Percentiles rank a stretch among this genome's conserved stretches.
Conservation (phyloP, 768 basidiomycete genomes). For the Chalciporus piperatus region DNA sequence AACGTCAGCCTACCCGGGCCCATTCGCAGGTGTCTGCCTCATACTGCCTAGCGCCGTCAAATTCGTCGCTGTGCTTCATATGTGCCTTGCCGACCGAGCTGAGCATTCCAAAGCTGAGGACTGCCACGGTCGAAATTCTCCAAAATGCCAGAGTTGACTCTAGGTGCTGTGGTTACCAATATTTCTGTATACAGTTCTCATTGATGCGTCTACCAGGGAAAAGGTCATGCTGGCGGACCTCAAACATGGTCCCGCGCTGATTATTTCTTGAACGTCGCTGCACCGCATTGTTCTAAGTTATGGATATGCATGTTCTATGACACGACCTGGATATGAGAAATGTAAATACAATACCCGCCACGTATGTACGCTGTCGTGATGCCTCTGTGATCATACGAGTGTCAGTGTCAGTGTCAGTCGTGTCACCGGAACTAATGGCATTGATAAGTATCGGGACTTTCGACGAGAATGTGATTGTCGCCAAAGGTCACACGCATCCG, state of each 20-base stretch:
- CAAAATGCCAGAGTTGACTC: conserved; percentile 41
- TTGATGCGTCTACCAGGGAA: conserved; percentile 32
- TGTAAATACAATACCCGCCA: too few relatives aligned
- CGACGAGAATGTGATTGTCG: not conserved
- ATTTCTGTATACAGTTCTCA: not conserved
- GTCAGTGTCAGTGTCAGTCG: too few relatives aligned
- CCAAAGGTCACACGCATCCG: conserved; percentile 4
- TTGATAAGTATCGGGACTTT: too few relatives aligned
- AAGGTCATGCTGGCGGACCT: conserved; percentile 51
- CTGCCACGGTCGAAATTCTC: conserved; percentile 43
- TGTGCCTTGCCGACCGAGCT: conserved; percentile 48
- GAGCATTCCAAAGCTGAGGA: conserved; percentile 40
- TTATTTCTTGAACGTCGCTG: conserved; percentile 44
- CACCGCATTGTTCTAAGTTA: not conserved
- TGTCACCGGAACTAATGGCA: too few relatives aligned
- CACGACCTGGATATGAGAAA: not conserved
- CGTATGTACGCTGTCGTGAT: too few relatives aligned
- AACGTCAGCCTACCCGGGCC: not conserved
- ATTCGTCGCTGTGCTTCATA: conserved; percentile 56
- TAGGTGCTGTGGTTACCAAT: conserved; percentile 33
- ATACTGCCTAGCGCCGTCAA: conserved; percentile 61
- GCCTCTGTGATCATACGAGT: too few relatives aligned
- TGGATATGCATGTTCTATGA: not conserved
- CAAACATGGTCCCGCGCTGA: conserved; percentile 50
- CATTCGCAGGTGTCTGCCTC: conserved; percentile 54